These are phyloP conservation scores for Porpolomopsis calyptriformis DNA, from an alignment of 768 basidiomycete genomes.

Conservation along the genomic window DNA sequence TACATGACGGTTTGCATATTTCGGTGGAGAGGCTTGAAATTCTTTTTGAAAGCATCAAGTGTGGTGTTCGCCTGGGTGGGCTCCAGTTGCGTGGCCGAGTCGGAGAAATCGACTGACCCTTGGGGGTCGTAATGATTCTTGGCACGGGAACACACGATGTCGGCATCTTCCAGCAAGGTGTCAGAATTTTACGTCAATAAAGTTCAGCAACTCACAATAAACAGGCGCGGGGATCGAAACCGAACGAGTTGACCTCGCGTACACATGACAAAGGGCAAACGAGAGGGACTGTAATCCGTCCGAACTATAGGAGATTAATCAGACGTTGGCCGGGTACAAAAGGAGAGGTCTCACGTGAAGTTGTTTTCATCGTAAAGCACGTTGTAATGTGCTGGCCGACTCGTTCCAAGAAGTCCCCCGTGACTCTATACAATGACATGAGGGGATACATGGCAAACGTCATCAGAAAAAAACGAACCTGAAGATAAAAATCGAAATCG, in stretches of 20 bases:
- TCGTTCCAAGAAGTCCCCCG: slow-evolving; percentile 65
- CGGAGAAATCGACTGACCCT: slow-evolving; percentile 43
- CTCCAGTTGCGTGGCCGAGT: slow-evolving; percentile 41
- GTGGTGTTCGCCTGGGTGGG: slow-evolving; percentile 29
- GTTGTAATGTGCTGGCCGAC: slow-evolving; percentile 49
- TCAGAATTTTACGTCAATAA: neutral
- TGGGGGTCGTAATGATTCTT: slow-evolving; percentile 73
- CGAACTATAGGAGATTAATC: slow-evolving; percentile 24
- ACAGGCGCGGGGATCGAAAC: slow-evolving; percentile 79
- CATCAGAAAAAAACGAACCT: neutral
- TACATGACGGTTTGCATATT: slow-evolving; percentile 48
- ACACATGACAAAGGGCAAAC: slow-evolving; percentile 46
- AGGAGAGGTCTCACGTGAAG: slow-evolving; percentile 30
- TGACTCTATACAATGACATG: slow-evolving; percentile 41
- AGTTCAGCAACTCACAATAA: slow-evolving; percentile 43
- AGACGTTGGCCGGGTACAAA: neutral
- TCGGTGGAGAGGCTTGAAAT: slow-evolving; percentile 47
- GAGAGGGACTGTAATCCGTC: slow-evolving; percentile 56
- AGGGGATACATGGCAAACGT: neutral
- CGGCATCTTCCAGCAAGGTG: slow-evolving; percentile 7
- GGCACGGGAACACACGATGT: slow-evolving; percentile 52
- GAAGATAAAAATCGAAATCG: slow-evolving; percentile 70
- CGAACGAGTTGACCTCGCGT: slow-evolving; percentile 68
- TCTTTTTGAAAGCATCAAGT: slow-evolving; percentile 38
- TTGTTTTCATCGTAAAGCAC: slow-evolving; percentile 30